Conservation (phyloP, 2,329 filamentous ascomycete species). For the Ophiostoma novo-ulmi region DNA sequence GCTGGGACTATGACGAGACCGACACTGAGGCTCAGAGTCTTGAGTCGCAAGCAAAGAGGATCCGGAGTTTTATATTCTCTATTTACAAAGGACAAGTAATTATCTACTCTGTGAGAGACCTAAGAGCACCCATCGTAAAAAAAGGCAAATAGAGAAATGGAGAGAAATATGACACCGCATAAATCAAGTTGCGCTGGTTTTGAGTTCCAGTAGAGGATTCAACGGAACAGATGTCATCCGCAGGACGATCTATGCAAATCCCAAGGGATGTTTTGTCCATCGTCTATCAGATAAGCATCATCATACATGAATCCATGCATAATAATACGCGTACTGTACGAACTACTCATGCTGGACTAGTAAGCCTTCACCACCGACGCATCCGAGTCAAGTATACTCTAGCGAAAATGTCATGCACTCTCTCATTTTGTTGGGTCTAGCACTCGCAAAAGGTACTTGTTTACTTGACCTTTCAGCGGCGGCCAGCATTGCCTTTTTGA, state of each 20-base stretch:
- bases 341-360: background rate
- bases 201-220: background rate
- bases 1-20: too few relatives aligned
- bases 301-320: background rate
- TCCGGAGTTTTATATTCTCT: background rate
- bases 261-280: background rate
- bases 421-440: too few relatives aligned
- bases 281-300: background rate
- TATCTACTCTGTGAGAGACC: background rate
- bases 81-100: background rate
- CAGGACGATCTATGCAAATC: background rate
- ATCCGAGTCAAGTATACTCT: background rate
- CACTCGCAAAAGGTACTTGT: too few relatives aligned
- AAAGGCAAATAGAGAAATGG: background rate
- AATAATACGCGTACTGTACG: background rate
- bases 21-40: too few relatives aligned
- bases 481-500: background rate
- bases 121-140: too few relatives aligned
- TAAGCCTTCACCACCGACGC: background rate
- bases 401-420: background rate
- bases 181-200: background rate
- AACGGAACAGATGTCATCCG: background rate
- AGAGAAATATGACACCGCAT: background rate
- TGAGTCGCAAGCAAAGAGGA: background rate
- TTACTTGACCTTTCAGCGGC: background rate